Conservation (phyloP, 2,329 filamentous ascomycete genomes). For the Colletotrichum siamense region DNA sequence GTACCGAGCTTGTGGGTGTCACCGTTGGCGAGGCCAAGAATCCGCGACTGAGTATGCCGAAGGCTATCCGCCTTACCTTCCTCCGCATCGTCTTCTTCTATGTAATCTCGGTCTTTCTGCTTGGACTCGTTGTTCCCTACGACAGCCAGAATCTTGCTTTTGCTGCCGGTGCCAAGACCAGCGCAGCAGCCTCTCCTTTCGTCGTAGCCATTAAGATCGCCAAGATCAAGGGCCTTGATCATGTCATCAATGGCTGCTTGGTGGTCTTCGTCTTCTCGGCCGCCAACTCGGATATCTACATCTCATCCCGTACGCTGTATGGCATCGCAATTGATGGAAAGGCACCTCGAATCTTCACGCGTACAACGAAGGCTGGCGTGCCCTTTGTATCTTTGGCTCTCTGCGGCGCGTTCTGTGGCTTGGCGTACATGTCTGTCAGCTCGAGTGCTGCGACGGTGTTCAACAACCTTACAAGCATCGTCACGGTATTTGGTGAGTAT, state of each 20-base stretch:
- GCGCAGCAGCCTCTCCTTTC: constrained; percentile 24
- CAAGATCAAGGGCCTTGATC: constrained; percentile 9
- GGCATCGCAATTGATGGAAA: constrained; percentile 44
- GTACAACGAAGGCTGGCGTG: constrained; percentile 41
- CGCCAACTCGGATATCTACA: constrained; percentile 31
- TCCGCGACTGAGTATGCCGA: constrained; percentile 69
- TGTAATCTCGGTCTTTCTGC: constrained; percentile 66
- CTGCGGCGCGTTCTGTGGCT: constrained; percentile 38
- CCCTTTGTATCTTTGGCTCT: constrained; percentile 43
- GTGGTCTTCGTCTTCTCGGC: constrained; percentile 12
- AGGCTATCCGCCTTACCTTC: constrained; percentile 72
- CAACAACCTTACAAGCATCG: constrained; percentile 46
- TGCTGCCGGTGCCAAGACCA: constrained; percentile 43
- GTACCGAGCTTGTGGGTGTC: constrained; percentile 71
- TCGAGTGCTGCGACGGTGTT: constrained; percentile 42
- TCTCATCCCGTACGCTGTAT: constrained; percentile 45
- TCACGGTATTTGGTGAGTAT: constrained; percentile 33
- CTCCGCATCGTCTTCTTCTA: constrained; percentile 76
- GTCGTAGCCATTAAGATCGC: constrained; percentile 11
- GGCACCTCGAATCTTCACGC: constrained; percentile 39
- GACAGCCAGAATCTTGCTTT: constrained; percentile 48
- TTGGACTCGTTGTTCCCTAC: constrained; percentile 73
- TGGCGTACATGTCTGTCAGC: constrained; percentile 46
- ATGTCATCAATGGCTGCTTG: constrained; percentile 12
- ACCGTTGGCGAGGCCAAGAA: constrained; percentile 74